A percentile compares a stretch with the other conserved stretches of the same genome.
phyloP scores from a whole-genome alignment of 306 rosid species.

The Pachyrhizus erosus region DNA sequence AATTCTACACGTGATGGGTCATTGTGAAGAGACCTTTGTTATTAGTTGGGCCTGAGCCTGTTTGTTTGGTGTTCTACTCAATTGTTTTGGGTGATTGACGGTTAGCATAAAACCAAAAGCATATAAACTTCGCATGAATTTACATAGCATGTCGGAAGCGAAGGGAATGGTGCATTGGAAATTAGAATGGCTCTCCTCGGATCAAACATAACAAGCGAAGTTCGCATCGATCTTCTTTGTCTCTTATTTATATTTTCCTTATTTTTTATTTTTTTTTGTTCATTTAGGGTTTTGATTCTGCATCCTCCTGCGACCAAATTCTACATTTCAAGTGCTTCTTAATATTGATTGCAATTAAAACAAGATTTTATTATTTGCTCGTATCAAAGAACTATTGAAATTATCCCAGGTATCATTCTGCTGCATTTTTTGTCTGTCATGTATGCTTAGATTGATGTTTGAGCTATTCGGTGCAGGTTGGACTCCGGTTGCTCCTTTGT shows the following conservation, averaged over 20 bases:
- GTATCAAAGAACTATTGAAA: not conserved
- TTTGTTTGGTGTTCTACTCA: too few relatives aligned
- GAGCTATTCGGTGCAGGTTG: conserved; percentile 62
- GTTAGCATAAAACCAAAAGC: not conserved
- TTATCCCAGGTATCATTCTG: not conserved
- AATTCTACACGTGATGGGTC: not conserved
- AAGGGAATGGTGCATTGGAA: conserved; percentile 23
- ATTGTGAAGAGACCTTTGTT: not conserved
- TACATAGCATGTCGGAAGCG: not conserved
- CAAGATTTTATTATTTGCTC: not conserved
- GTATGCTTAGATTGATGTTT: conserved; percentile 24
- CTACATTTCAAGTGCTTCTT: conserved; percentile 18
- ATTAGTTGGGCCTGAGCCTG: not conserved
- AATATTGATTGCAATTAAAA: not conserved
- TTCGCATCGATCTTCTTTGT: conserved; percentile 38
- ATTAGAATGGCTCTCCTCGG: conserved; percentile 75
- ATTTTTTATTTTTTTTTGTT: not conserved
- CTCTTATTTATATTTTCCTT: not conserved
- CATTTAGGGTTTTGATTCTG: conserved; percentile 38
- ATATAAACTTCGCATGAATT: not conserved
- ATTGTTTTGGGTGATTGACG: not conserved
- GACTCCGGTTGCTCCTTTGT: conserved; percentile 79
- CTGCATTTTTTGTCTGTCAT: not conserved
- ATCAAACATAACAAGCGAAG: conserved; percentile 75
- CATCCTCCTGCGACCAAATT: not conserved